Conservation (phyloP, 345 rosid genomes). For the Nephelium lappaceum region DNA sequence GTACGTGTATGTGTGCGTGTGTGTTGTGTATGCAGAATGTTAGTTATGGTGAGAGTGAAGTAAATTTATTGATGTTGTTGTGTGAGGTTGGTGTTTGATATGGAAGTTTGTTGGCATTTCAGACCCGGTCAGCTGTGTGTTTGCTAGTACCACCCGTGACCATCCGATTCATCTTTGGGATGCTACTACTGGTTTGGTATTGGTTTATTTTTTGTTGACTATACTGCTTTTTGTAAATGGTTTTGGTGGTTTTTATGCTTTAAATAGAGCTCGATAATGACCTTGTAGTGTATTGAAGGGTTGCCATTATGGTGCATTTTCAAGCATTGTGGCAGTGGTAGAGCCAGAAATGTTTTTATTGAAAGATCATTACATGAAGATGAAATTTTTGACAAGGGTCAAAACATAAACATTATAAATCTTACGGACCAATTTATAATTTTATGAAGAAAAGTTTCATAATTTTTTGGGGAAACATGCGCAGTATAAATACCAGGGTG, state of each 20-base stretch:
- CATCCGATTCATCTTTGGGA: slow-evolving; percentile 99
- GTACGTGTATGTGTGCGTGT: background rate
- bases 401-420: no score
- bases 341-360: no score
- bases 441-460: no score
- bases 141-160: slow-evolving; percentile 86
- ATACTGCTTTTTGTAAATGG: slow-evolving; percentile 3
- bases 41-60: slow-evolving; percentile 11
- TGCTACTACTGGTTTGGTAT: slow-evolving; percentile 88
- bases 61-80: slow-evolving; percentile 16
- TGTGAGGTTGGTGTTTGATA: slow-evolving; percentile 16
- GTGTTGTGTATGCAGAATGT: background rate
- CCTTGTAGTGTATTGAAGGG: no score
- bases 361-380: no score
- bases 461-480: no score
- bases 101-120: slow-evolving; percentile 27
- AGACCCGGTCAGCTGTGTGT: slow-evolving; percentile 88
- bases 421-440: no score
- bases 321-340: background rate
- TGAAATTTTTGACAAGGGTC: no score
- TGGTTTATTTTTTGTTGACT: slow-evolving; percentile 14
- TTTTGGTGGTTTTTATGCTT: slow-evolving; percentile 5
- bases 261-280: slow-evolving; percentile 12
- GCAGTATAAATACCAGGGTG: no score
- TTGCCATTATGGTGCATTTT: background rate